phyloP scores from a whole-genome alignment of 257 asterid species.

The Galeopsis tetrahit region DNA sequence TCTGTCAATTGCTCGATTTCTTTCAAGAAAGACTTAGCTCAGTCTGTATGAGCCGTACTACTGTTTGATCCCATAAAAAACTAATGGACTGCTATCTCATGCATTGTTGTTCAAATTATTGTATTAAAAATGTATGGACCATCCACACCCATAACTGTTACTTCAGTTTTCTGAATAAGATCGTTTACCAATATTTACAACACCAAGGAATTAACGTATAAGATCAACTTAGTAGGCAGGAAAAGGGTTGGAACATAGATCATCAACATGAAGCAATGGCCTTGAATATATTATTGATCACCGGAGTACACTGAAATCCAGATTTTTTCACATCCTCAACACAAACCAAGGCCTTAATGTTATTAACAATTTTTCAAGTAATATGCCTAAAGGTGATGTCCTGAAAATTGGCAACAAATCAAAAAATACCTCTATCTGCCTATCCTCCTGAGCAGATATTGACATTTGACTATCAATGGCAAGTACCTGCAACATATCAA shows the following conservation, averaged over 20 bases:
- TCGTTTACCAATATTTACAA: constrained; percentile 16
- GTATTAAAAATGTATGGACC: constrained; percentile 11
- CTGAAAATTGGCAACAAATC: constrained; percentile 13
- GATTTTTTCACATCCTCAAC: constrained; percentile 16
- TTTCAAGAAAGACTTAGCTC: constrained; percentile 33
- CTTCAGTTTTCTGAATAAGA: not conserved
- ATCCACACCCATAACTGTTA: constrained; percentile 12
- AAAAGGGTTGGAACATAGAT: constrained; percentile 15
- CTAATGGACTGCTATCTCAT: constrained; percentile 24
- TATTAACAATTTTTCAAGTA: not conserved
- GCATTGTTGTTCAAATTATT: constrained; percentile 18
- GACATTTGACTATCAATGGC: constrained; percentile 19
- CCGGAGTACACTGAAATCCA: constrained; percentile 5
- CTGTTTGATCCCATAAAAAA: constrained; percentile 13
- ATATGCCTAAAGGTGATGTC: constrained; percentile 16
- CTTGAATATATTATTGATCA: not conserved
- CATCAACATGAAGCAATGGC: constrained; percentile 8
- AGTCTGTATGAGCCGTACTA: constrained; percentile 30
- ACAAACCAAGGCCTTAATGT: constrained; percentile 16
- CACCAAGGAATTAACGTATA: not conserved
- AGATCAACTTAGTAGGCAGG: constrained; percentile 11
- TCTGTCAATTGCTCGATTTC: constrained; percentile 66
- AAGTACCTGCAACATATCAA: constrained; percentile 23
- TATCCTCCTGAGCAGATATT: constrained; percentile 20
- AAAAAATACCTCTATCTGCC: constrained; percentile 16